Percentiles rank a stretch among this genome's conserved stretches.
Evolutionary conservation across 73 alveolate species (phyloP).

Genomic region (Halteria grandinella): DNA sequence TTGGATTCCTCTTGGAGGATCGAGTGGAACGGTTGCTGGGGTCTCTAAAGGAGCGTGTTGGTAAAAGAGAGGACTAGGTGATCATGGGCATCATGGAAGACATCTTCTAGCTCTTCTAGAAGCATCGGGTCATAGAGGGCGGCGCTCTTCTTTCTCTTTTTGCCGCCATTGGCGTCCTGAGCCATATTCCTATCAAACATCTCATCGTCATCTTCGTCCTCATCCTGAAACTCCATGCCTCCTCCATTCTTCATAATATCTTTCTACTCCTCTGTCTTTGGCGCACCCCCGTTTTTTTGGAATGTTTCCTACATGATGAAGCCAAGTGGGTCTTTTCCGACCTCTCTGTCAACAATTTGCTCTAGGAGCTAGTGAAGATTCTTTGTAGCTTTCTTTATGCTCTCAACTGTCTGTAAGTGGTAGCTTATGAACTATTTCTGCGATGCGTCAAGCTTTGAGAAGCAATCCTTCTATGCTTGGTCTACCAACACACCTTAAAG

Average conservation of each 20-base stretch:
- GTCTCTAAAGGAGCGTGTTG: too few relatives aligned
- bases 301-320: slow-evolving; percentile 6
- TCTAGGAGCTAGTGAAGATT: slow-evolving; percentile 23
- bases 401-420: slow-evolving; percentile 14
- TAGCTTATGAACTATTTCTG: too few relatives aligned
- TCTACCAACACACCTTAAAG: background rate
- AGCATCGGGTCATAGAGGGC: background rate
- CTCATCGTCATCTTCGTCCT: slow-evolving; percentile 35
- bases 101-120: slow-evolving; percentile 40
- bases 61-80: too few relatives aligned
- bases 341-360: slow-evolving; percentile 30
- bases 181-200: slow-evolving; percentile 10
- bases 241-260: background rate
- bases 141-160: too few relatives aligned
- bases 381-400: slow-evolving; percentile 2
- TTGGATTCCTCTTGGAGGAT: background rate
- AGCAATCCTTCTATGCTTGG: slow-evolving; percentile 8
- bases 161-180: slow-evolving; percentile 29
- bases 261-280: background rate
- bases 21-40: too few relatives aligned
- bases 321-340: slow-evolving; percentile 35
- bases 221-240: slow-evolving; percentile 15
- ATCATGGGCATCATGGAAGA: slow-evolving; percentile 53
- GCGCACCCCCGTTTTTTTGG: background rate
- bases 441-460: too few relatives aligned